Evolutionary conservation across 116 monocot genomes (phyloP).

Genomic region (Zostera marina): DNA sequence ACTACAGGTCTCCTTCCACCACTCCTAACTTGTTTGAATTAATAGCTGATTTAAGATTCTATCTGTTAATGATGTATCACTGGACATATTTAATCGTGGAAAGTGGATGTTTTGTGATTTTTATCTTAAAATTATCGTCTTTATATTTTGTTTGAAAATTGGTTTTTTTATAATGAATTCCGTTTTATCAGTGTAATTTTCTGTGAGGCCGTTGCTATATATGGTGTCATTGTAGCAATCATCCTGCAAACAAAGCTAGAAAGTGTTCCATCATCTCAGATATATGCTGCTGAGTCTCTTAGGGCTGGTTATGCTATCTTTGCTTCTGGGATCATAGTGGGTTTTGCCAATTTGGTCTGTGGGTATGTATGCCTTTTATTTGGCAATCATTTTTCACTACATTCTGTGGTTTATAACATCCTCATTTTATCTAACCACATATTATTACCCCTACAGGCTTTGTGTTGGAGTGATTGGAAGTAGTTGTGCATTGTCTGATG

Average conservation of each 20-base stretch:
- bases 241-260: constrained; percentile 95
- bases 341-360: constrained; percentile 89
- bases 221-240: constrained; percentile 98
- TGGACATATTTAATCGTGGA: neutral
- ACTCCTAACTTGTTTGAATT: no score
- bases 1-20: no score
- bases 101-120: neutral
- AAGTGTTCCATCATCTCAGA: constrained; percentile 58
- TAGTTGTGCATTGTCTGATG: constrained; percentile 93
- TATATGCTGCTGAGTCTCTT: constrained; percentile 73
- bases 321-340: constrained; percentile 82
- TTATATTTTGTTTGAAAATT: neutral
- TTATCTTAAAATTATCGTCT: neutral
- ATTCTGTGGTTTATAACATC: no score
- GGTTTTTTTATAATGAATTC: neutral
- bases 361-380: constrained; percentile 56
- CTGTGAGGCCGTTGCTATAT: constrained; percentile 97
- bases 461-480: constrained; percentile 98
- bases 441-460: constrained; percentile 27
- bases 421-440: neutral
- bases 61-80: no score
- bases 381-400: no score
- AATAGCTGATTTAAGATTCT: no score
- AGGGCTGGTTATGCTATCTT: constrained; percentile 96
- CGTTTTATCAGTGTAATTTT: constrained; percentile 66